phyloP scores from a whole-genome alignment of 768 basidiomycete genomes.

The Lactarius evosmus region DNA sequence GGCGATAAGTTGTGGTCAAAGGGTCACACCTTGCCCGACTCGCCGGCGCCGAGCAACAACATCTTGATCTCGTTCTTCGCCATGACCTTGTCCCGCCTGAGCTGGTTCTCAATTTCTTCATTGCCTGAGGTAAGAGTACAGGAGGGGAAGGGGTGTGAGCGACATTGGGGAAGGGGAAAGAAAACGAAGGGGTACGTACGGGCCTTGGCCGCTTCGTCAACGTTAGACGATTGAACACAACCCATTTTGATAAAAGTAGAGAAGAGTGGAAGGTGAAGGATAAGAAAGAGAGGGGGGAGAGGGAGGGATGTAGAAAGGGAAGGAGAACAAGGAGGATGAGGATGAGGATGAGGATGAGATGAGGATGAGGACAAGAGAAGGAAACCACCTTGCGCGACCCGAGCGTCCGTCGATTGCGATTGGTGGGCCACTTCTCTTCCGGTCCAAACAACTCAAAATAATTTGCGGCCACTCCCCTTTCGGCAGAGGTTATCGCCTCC shows the following conservation, averaged over 20 bases:
- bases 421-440: neutral
- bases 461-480: too few relatives aligned
- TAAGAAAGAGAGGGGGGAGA: conserved; percentile 1
- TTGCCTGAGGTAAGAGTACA: conserved; percentile 53
- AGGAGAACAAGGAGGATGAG: conserved; percentile 20
- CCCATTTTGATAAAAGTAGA: conserved; percentile 48
- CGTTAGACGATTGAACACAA: conserved; percentile 65
- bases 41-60: conserved; percentile 92
- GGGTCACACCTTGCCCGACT: conserved; percentile 80
- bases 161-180: neutral
- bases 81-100: conserved; percentile 83
- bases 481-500: too few relatives aligned
- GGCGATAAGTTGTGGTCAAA: neutral
- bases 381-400: conserved; percentile 13
- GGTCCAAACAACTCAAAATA: conserved; percentile 16
- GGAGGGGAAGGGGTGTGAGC: neutral
- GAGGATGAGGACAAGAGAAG: conserved; percentile 11
- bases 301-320: conserved; percentile 27
- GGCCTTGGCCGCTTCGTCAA: conserved; percentile 81
- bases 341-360: neutral
- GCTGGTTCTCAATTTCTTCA: conserved; percentile 90
- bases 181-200: conserved; percentile 47
- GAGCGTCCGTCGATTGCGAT: neutral
- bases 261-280: conserved; percentile 16
- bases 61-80: conserved; percentile 96